Percentiles rank a stretch among this genome's conserved stretches.
Conservation (phyloP, 345 rosid genomes). For the Atalantia buxifolia region DNA sequence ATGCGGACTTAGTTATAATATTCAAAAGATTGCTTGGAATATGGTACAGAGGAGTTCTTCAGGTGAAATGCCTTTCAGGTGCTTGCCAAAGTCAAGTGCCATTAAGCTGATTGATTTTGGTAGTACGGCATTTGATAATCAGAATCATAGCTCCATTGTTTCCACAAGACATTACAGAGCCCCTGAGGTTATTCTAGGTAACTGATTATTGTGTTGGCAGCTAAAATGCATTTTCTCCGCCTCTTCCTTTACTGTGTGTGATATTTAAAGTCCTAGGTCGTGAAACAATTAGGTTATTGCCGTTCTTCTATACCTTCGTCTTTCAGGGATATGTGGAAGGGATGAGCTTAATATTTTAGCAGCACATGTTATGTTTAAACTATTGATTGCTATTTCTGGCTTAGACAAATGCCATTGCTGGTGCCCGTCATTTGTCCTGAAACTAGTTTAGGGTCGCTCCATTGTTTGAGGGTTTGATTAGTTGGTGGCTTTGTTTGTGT, state of each 20-base stretch:
- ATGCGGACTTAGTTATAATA: conserved; percentile 11
- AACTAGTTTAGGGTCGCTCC: background rate
- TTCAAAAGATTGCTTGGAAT: conserved; percentile 27
- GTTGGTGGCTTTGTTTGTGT: background rate
- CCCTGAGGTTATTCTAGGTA: conserved; percentile 84
- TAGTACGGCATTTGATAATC: conserved; percentile 72
- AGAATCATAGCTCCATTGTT: conserved; percentile 72
- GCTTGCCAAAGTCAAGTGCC: conserved; percentile 85
- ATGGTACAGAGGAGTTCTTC: conserved; percentile 49
- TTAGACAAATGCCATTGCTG: background rate
- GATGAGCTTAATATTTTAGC: background rate
- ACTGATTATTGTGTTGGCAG: conserved; percentile 22
- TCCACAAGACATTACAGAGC: conserved; percentile 88
- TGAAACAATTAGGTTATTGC: conserved; percentile 4
- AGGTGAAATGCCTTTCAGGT: conserved; percentile 53
- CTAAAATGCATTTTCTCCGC: conserved; percentile 14
- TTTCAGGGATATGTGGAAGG: conserved; percentile 2
- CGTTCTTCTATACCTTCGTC: background rate
- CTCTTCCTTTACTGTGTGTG: conserved; percentile 10
- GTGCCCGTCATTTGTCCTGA: background rate
- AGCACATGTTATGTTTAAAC: background rate
- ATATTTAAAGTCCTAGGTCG: background rate
- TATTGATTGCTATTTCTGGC: background rate
- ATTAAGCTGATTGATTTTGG: conserved; percentile 94
- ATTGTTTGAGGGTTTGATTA: background rate